A percentile compares a stretch with the other conserved stretches of the same genome.
phyloP scores from a whole-genome alignment of 345 rosid species.

The Laguncularia racemosa region DNA sequence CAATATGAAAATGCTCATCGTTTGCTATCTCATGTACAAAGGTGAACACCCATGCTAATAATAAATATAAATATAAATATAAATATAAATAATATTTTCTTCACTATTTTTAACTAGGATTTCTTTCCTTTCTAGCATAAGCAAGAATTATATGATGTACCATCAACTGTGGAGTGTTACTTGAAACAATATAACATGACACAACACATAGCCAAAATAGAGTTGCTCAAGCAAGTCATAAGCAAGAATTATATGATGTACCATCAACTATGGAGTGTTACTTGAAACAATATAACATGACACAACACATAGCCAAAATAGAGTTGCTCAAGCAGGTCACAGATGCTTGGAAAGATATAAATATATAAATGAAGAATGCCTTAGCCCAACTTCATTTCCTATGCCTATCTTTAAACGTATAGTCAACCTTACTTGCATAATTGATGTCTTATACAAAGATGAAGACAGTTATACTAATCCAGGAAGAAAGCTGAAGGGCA shows the following conservation, averaged over 20 bases:
- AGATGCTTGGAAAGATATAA: slow-evolving; percentile 32
- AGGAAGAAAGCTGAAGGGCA: slow-evolving; percentile 5
- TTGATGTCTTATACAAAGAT: slow-evolving; percentile 12
- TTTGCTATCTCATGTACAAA: too few species aligned
- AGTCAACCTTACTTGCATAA: slow-evolving; percentile 20
- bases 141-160: too few species aligned
- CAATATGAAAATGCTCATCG: too few species aligned
- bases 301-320: slow-evolving; percentile 11
- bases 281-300: background rate
- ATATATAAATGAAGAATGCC: slow-evolving; percentile 20
- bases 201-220: too few species aligned
- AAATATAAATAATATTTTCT: too few species aligned
- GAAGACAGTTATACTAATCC: slow-evolving; percentile 23
- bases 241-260: slow-evolving; percentile 11
- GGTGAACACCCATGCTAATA: too few species aligned
- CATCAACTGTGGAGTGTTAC: too few species aligned
- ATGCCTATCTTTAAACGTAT: slow-evolving; percentile 10
- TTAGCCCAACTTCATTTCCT: slow-evolving; percentile 10
- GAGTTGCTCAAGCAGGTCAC: slow-evolving; percentile 5
- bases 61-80: too few species aligned
- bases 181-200: too few species aligned
- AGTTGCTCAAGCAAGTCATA: too few species aligned
- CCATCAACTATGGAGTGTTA: slow-evolving; percentile 19
- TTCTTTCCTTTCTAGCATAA: too few species aligned
- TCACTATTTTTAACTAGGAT: too few species aligned